Evolutionary conservation across 352 stramenopile species (phyloP), one percentile per base, ranked within the genome.

Genomic region (Pythium aphanidermatum): DNA sequence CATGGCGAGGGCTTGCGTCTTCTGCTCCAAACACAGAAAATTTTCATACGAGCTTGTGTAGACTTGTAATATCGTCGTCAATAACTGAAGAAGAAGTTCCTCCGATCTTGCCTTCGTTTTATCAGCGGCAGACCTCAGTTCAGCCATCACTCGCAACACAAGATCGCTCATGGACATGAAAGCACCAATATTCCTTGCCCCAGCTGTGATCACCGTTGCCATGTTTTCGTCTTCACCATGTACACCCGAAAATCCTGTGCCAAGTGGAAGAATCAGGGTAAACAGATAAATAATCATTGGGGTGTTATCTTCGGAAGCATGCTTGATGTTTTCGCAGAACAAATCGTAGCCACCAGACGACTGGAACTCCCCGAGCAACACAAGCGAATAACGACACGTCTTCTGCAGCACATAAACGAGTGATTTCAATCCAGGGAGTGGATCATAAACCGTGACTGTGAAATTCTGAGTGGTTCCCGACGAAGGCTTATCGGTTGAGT

Each of bases 31-130:
- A 41, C 58, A 76, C 30, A 78, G 38, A 17, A 89, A 87, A 30
- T 87, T 87, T 4, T 76, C 74, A 28, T 85, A 85, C 21, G 80
- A 62, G 31, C 70, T 77, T 17, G 74, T 85, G 42, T 89, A 89
- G 17, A 87, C 65, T 43, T 86, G 74, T 3, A 86, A 27, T 46
- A 86, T 60, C 2, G 73, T 81, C 1, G 70, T 86, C 14, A 91
- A 46, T 2, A 85, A 42, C 35, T 86, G 73, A 32, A 87, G 38
- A 13, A 82, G 48, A 11, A 86, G 44, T 20, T 82, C 58, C 16
- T 87, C 74, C 10, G 59, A 61, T 5, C 51, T 58, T 8, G 24
- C 42, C 24, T 55, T 44, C 4, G 51, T 21, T 17, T 29, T 27
- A 17, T 38, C 27, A 23, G 21, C 8, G 2, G 34, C 23, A 9